Evolutionary conservation across 2,329 filamentous ascomycete genomes (phyloP).

Genomic region (Calonectria crousiana): DNA sequence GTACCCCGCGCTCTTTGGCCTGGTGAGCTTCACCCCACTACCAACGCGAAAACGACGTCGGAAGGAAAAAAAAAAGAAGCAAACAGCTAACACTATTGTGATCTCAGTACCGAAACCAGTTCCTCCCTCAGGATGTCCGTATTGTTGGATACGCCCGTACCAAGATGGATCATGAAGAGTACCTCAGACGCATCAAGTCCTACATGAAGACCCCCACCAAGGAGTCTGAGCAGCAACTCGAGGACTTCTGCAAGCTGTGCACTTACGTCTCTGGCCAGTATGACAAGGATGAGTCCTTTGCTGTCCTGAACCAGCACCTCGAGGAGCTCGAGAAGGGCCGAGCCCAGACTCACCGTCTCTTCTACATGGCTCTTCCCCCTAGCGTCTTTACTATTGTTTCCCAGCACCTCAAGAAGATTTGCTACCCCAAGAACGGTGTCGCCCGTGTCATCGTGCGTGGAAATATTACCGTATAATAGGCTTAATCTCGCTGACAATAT

Average conservation of each 20-base stretch:
- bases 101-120: slow-evolving; percentile 93
- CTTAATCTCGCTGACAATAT: slow-evolving; percentile 35
- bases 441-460: slow-evolving; percentile 85
- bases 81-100: slow-evolving; percentile 23
- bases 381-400: slow-evolving; percentile 99
- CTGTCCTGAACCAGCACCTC: slow-evolving; percentile 86
- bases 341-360: slow-evolving; percentile 89
- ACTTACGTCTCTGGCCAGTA: slow-evolving; percentile 98
- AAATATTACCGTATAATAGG: slow-evolving; percentile 51
- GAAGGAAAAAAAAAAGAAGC: not conserved
- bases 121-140: slow-evolving; percentile 94
- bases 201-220: slow-evolving; percentile 99
- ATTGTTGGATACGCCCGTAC: slow-evolving; percentile 99
- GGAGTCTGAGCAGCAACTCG: slow-evolving; percentile 94
- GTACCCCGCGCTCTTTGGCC: slow-evolving; percentile 97
- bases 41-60: not conserved
- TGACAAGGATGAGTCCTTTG: slow-evolving; percentile 95
- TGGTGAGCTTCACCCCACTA: slow-evolving; percentile 73
- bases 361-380: slow-evolving; percentile 99
- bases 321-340: slow-evolving; percentile 85
- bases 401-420: slow-evolving; percentile 96
- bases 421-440: slow-evolving; percentile 92
- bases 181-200: slow-evolving; percentile 91
- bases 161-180: slow-evolving; percentile 99
- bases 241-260: slow-evolving; percentile 89